These are phyloP conservation scores for Polytrichum formosum DNA, from an alignment of 225 moss, liverwort and hornwort species.

Conservation along the genomic window DNA sequence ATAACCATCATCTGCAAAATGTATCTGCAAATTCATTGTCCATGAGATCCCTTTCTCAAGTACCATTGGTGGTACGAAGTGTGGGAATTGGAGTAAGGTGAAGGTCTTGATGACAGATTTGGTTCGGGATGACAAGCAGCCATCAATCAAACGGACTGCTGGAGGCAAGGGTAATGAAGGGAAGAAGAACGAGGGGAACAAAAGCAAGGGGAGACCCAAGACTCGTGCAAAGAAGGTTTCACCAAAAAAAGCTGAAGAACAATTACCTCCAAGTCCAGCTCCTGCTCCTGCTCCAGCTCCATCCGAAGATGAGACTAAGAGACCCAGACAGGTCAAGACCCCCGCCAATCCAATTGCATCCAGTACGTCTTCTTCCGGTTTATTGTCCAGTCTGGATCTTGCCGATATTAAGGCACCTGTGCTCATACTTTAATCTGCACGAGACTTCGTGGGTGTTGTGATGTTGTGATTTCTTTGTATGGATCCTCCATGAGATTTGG, in stretches of 20 bases:
- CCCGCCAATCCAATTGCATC: slow-evolving; percentile 25
- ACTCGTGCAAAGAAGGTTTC: slow-evolving; percentile 12
- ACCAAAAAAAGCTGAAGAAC: slow-evolving; percentile 12
- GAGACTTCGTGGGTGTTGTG: neutral
- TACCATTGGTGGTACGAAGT: neutral
- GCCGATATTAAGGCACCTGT: neutral
- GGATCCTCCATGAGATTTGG: neutral
- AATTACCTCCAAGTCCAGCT: slow-evolving; percentile 3
- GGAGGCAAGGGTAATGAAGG: slow-evolving; percentile 16
- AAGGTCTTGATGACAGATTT: slow-evolving; percentile 24
- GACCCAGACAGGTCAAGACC: slow-evolving; percentile 18
- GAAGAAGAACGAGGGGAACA: slow-evolving; percentile 8
- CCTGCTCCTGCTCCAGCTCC: slow-evolving; percentile 4
- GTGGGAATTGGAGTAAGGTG: neutral
- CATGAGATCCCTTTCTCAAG: neutral
- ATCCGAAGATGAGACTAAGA: slow-evolving; percentile 18
- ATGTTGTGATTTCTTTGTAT: neutral
- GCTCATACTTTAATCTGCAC: neutral
- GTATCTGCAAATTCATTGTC: too few species aligned
- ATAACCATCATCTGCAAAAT: too few species aligned
- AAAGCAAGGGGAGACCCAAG: slow-evolving; percentile 13
- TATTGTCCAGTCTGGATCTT: slow-evolving; percentile 2
- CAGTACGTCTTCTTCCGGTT: slow-evolving; percentile 19
- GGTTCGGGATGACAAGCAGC: slow-evolving; percentile 32
- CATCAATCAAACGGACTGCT: slow-evolving; percentile 7